Percentiles rank a stretch among this genome's conserved stretches.
Evolutionary conservation across 306 rosid genomes (phyloP).

Genomic region (Sicyos baderoa): DNA sequence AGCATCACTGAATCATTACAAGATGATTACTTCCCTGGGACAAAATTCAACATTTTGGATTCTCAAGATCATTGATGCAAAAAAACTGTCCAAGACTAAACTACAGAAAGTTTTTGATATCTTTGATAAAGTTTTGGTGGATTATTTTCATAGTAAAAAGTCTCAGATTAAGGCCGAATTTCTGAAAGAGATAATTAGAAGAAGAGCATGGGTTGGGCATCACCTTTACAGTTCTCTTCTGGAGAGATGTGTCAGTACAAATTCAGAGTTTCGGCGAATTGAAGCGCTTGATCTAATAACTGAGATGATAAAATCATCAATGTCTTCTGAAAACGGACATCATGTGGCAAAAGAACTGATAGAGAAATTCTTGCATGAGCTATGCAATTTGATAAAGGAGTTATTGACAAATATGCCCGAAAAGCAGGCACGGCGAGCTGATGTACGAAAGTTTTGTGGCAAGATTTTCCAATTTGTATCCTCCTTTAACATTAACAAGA

Average conservation of each 20-base stretch:
- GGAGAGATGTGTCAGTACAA: slow-evolving; percentile 57
- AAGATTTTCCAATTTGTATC: slow-evolving; percentile 45
- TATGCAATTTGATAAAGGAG: slow-evolving; percentile 48
- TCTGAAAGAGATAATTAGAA: slow-evolving; percentile 60
- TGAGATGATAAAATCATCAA: slow-evolving; percentile 49
- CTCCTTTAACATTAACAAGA: slow-evolving; percentile 34
- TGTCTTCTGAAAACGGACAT: slow-evolving; percentile 30
- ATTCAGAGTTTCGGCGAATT: slow-evolving; percentile 67
- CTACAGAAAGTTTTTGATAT: slow-evolving; percentile 48
- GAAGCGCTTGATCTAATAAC: slow-evolving; percentile 67
- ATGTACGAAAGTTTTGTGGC: slow-evolving; percentile 50
- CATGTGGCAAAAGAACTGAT: slow-evolving; percentile 35
- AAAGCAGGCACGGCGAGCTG: slow-evolving; percentile 57
- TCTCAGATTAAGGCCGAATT: slow-evolving; percentile 70
- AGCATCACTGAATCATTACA: slow-evolving; percentile 52
- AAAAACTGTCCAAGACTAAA: slow-evolving; percentile 43
- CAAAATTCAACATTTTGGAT: slow-evolving; percentile 81
- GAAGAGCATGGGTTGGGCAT: slow-evolving; percentile 79
- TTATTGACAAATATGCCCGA: slow-evolving; percentile 54
- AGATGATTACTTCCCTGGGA: slow-evolving; percentile 60
- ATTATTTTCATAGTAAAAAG: slow-evolving; percentile 59
- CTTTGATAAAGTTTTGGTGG: slow-evolving; percentile 42
- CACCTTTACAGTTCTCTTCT: slow-evolving; percentile 47
- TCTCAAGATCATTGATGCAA: slow-evolving; percentile 63
- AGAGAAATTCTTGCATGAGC: slow-evolving; percentile 39